These are phyloP conservation scores for Boletellus emodensis DNA, from an alignment of 768 basidiomycete species.

Conservation along the genomic window DNA sequence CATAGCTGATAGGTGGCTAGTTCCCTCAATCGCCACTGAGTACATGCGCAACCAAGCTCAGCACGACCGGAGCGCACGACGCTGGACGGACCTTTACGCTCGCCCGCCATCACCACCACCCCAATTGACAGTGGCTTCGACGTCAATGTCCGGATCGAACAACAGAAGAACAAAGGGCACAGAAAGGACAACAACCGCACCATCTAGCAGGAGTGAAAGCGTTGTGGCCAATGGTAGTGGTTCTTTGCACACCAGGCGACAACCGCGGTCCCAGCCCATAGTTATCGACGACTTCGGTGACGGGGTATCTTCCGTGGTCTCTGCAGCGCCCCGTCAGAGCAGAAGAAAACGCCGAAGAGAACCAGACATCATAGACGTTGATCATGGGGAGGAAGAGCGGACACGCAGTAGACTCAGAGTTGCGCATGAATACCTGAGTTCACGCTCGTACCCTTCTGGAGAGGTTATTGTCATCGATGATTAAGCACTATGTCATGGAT, in stretches of 20 bases:
- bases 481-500: slow-evolving; percentile 8
- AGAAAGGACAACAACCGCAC: slow-evolving; percentile 20
- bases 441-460: slow-evolving; percentile 20
- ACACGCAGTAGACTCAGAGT: slow-evolving; percentile 18
- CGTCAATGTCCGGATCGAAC: slow-evolving; percentile 3
- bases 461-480: slow-evolving; percentile 48
- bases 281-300: slow-evolving; percentile 33
- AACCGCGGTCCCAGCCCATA: slow-evolving; percentile 19
- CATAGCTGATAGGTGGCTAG: slow-evolving; percentile 30
- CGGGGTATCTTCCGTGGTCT: slow-evolving; percentile 12
- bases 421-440: slow-evolving; percentile 7
- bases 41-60: slow-evolving; percentile 59
- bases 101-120: slow-evolving; percentile 35
- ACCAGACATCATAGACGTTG: slow-evolving; percentile 25
- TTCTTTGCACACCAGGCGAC: slow-evolving; percentile 12
- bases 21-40: slow-evolving; percentile 69
- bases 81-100: slow-evolving; percentile 75
- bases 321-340: slow-evolving; percentile 3
- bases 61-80: slow-evolving; percentile 74
- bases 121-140: slow-evolving; percentile 9
- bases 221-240: slow-evolving; percentile 10
- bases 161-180: slow-evolving; percentile 36
- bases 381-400: slow-evolving; percentile 28
- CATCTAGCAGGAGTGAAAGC: slow-evolving; percentile 5
- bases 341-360: slow-evolving; percentile 38